phyloP scores from a whole-genome alignment of 768 basidiomycete genomes.

The Tremella mesenterica region DNA sequence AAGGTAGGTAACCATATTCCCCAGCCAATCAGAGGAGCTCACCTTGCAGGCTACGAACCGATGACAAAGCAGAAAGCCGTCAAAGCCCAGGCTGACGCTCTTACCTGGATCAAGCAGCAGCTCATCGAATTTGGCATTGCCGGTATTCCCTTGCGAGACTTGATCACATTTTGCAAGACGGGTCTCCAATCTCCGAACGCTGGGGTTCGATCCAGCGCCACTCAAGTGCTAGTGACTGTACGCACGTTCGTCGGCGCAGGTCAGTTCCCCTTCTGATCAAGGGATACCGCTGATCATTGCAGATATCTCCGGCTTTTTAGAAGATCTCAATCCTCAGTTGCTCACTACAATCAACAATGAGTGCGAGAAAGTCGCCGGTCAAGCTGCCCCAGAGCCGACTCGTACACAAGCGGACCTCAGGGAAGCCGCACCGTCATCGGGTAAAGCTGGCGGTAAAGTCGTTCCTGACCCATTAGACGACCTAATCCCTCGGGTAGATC shows the following conservation, averaged over 20 bases:
- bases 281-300: conserved; percentile 12
- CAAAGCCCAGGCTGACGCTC: conserved; percentile 84
- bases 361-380: conserved; percentile 84
- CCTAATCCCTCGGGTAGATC: conserved; percentile 86
- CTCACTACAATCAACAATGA: conserved; percentile 80
- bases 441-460: conserved; percentile 48
- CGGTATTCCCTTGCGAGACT: conserved; percentile 67
- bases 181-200: conserved; percentile 90
- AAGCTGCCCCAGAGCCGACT: conserved; percentile 64
- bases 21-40: not conserved
- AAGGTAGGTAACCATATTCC: conserved; percentile 53
- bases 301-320: conserved; percentile 87
- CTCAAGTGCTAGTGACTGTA: conserved; percentile 81
- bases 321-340: conserved; percentile 89
- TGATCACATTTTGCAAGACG: conserved; percentile 84
- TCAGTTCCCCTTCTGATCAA: conserved; percentile 43
- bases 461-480: conserved; percentile 74
- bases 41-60: conserved; percentile 70
- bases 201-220: conserved; percentile 82
- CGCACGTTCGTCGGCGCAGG: conserved; percentile 84
- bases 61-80: conserved; percentile 93
- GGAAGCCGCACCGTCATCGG: conserved; percentile 49
- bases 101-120: conserved; percentile 77
- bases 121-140: conserved; percentile 83
- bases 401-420: conserved; percentile 66